A percentile compares a stretch with the other conserved stretches of the same genome.
Evolutionary conservation across 495 filamentous ascomycete genomes (phyloP).

Genomic region (Penicillium simplicissimum): DNA sequence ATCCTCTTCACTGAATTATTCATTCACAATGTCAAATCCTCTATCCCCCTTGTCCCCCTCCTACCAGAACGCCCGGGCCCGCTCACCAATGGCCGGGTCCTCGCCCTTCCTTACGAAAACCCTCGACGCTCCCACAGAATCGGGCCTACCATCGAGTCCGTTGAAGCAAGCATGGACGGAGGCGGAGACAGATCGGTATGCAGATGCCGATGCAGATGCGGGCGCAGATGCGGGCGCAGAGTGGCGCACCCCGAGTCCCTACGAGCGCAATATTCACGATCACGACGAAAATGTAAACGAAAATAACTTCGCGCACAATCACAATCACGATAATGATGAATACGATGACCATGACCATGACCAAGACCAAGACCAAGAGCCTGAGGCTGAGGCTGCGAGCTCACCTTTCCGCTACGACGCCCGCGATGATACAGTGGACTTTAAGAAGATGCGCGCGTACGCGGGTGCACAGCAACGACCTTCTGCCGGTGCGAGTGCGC

Average conservation of each 20-base stretch:
- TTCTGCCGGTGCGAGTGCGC: neutral
- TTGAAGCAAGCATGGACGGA: constrained; percentile 32
- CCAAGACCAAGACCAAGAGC: constrained; percentile 8
- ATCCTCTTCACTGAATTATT: neutral
- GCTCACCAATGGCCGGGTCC: constrained; percentile 33
- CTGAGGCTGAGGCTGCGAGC: constrained; percentile 18
- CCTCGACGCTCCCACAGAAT: constrained; percentile 33
- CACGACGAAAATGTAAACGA: constrained; percentile 20
- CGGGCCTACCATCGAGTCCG: constrained; percentile 37
- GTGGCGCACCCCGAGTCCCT: constrained; percentile 10
- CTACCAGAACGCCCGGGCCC: constrained; percentile 43
- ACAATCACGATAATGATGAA: constrained; percentile 18
- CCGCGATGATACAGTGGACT: constrained; percentile 44
- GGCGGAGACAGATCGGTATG: constrained; percentile 16
- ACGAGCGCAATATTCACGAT: neutral
- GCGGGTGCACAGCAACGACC: neutral
- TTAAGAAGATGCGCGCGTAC: constrained; percentile 28
- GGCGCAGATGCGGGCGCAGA: neutral
- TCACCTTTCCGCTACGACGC: constrained; percentile 43
- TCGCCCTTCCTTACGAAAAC: constrained; percentile 33
- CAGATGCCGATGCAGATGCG: no score
- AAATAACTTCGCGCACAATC: constrained; percentile 11
- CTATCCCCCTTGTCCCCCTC: constrained; percentile 48
- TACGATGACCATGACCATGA: constrained; percentile 24
- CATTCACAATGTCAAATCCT: constrained; percentile 42